phyloP scores from a whole-genome alignment of 2,329 filamentous ascomycete genomes.

The Zelopaecilomyces penicillatus region DNA sequence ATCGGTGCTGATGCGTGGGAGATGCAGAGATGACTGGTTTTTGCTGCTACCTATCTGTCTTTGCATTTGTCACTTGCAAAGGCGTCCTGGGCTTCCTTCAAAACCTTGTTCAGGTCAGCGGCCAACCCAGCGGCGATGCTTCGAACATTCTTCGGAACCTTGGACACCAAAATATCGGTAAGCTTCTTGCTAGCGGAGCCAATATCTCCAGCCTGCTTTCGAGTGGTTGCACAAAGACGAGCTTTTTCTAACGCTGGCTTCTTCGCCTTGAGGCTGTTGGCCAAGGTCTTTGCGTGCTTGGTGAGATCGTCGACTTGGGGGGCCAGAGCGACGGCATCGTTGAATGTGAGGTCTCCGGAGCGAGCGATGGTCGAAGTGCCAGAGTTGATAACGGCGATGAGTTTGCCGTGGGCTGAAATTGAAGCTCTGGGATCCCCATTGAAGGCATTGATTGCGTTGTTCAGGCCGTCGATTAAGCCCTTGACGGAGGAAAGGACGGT shows the following conservation, averaged over 20 bases:
- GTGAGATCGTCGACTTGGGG: conserved; percentile 15
- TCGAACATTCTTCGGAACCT: conserved; percentile 21
- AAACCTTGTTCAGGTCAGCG: conserved; percentile 14
- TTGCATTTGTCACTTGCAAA: conserved; percentile 23
- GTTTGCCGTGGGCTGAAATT: conserved; percentile 13
- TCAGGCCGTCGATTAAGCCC: conserved; percentile 12
- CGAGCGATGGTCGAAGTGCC: conserved; percentile 11
- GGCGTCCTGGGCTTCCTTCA: conserved; percentile 15
- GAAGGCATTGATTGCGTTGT: conserved; percentile 17
- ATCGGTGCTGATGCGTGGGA: no score
- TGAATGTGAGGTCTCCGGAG: conserved; percentile 8
- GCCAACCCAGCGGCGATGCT: conserved; percentile 19
- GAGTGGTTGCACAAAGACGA: conserved; percentile 18
- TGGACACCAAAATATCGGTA: conserved; percentile 20
- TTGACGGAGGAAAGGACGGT: conserved; percentile 8
- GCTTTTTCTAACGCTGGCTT: conserved; percentile 20
- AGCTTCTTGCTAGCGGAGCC: conserved; percentile 17
- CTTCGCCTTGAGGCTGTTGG: conserved; percentile 17
- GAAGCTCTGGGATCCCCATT: conserved; percentile 13
- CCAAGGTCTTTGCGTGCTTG: conserved; percentile 16
- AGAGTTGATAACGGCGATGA: conserved; percentile 13
- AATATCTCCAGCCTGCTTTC: conserved; percentile 16
- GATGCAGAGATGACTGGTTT: no score
- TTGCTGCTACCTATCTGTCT: conserved; percentile 6
- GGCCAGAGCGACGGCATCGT: conserved; percentile 12